Percentiles rank a stretch among this genome's conserved stretches.
Evolutionary conservation across 306 rosid genomes (phyloP).

Genomic region (Lithocarpus polystachyus): DNA sequence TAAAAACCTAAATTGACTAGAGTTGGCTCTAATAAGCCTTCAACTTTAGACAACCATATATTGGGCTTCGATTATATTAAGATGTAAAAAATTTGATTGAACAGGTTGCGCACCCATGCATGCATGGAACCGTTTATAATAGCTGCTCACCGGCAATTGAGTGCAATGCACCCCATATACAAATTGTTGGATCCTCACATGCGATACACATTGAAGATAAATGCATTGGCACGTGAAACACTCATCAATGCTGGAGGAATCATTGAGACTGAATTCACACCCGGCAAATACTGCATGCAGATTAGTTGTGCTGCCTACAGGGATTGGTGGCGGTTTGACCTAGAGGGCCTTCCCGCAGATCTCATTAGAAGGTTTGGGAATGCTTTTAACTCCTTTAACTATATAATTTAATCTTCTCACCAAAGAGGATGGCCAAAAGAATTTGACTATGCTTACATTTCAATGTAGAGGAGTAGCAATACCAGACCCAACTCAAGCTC

Average conservation of each 20-base stretch:
- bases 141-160: slow-evolving; percentile 41
- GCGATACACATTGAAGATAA: slow-evolving; percentile 36
- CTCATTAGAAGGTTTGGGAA: slow-evolving; percentile 30
- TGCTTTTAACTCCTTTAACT: too few species aligned
- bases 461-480: slow-evolving; percentile 36
- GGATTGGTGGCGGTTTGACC: slow-evolving; percentile 39
- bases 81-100: neutral
- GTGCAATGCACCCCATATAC: slow-evolving; percentile 48
- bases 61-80: too few species aligned
- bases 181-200: slow-evolving; percentile 39
- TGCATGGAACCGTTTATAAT: slow-evolving; percentile 40
- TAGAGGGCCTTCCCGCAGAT: slow-evolving; percentile 39
- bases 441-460: neutral
- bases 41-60: too few species aligned
- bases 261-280: slow-evolving; percentile 25
- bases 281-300: slow-evolving; percentile 38
- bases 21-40: too few species aligned
- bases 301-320: slow-evolving; percentile 31
- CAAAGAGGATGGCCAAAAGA: too few species aligned
- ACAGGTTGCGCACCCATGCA: slow-evolving; percentile 43
- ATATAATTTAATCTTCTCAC: too few species aligned
- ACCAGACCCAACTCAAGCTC: slow-evolving; percentile 25
- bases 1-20: too few species aligned
- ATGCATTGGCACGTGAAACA: slow-evolving; percentile 27
- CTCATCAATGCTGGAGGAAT: slow-evolving; percentile 29